Conservation (phyloP, 495 filamentous ascomycete genomes). For the Parathielavia hyrcaniae region DNA sequence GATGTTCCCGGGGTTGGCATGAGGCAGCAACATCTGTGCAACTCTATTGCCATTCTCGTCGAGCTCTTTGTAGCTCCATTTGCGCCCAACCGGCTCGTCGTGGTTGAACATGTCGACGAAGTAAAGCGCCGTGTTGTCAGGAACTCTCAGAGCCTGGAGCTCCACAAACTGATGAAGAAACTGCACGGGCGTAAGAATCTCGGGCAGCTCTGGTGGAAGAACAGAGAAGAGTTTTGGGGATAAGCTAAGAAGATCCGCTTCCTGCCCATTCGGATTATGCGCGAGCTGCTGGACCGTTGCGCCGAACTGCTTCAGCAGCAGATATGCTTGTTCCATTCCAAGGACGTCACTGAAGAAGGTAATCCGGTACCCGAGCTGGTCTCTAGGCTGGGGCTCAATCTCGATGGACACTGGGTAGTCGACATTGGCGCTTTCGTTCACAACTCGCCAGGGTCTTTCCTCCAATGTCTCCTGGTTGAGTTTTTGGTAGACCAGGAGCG, state of each 20-base stretch:
- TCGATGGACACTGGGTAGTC: conserved; percentile 69
- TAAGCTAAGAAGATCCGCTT: conserved; percentile 20
- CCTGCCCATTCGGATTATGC: conserved; percentile 27
- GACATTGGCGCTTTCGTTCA: conserved; percentile 37
- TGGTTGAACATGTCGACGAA: conserved; percentile 47
- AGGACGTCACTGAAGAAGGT: conserved; percentile 57
- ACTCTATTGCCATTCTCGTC: conserved; percentile 55
- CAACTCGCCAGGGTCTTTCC: conserved; percentile 23
- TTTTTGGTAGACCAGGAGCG: conserved; percentile 74
- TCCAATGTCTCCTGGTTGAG: conserved; percentile 6
- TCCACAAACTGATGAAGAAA: conserved; percentile 63
- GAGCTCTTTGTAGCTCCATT: conserved; percentile 59
- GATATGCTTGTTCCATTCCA: conserved; percentile 53
- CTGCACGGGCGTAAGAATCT: conserved; percentile 38
- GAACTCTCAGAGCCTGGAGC: conserved; percentile 30
- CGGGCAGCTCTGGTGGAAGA: conserved; percentile 43
- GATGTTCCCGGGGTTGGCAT: conserved; percentile 45
- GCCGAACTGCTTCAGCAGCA: conserved; percentile 59
- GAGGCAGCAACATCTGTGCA: conserved; percentile 46
- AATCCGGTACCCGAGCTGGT: conserved; percentile 50
- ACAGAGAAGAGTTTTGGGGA: conserved; percentile 46
- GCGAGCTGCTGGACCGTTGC: conserved; percentile 45
- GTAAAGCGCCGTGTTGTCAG: conserved; percentile 51
- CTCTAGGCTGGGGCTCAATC: conserved; percentile 47
- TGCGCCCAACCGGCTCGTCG: conserved; percentile 28